These are phyloP conservation scores for Mycena sanguinolenta DNA, from an alignment of 768 basidiomycete genomes.

Conservation along the genomic window DNA sequence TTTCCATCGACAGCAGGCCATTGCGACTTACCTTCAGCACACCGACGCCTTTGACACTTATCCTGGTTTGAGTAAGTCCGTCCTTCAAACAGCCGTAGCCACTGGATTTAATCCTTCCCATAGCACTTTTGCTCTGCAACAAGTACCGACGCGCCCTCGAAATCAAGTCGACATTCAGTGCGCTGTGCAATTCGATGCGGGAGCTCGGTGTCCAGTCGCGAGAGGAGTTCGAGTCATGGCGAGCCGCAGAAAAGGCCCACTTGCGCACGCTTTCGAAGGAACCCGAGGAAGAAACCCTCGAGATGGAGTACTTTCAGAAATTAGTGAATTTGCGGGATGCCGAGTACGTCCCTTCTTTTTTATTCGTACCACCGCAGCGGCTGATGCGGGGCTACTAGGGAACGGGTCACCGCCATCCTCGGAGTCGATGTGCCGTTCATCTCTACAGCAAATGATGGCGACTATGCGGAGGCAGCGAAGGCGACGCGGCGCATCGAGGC, in stretches of 20 bases:
- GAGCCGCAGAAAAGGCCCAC: background rate
- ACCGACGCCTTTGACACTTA: slow-evolving; percentile 6
- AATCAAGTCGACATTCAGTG: background rate
- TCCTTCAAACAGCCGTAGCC: no score
- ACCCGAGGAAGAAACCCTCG: slow-evolving; percentile 32
- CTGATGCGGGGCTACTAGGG: background rate
- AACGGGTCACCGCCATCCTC: background rate
- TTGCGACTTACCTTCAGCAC: background rate
- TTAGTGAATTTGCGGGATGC: background rate
- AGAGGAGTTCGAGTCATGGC: slow-evolving; percentile 1
- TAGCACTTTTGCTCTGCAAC: background rate
- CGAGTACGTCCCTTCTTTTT: background rate
- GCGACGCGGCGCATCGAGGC: background rate
- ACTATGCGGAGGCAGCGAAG: background rate
- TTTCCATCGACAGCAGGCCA: slow-evolving; percentile 1
- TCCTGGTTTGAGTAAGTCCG: background rate
- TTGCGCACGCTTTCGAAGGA: background rate
- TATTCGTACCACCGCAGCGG: no score
- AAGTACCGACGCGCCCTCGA: slow-evolving; percentile 4
- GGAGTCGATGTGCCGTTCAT: background rate
- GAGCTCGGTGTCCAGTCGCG: background rate
- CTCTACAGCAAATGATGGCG: background rate
- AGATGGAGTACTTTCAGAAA: slow-evolving; percentile 17
- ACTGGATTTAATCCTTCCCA: background rate
- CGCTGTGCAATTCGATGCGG: background rate